Evolutionary conservation across 331 rosid genomes (phyloP), one percentile per base, ranked within the genome.

Genomic region (Rhamnella rubrinervis): DNA sequence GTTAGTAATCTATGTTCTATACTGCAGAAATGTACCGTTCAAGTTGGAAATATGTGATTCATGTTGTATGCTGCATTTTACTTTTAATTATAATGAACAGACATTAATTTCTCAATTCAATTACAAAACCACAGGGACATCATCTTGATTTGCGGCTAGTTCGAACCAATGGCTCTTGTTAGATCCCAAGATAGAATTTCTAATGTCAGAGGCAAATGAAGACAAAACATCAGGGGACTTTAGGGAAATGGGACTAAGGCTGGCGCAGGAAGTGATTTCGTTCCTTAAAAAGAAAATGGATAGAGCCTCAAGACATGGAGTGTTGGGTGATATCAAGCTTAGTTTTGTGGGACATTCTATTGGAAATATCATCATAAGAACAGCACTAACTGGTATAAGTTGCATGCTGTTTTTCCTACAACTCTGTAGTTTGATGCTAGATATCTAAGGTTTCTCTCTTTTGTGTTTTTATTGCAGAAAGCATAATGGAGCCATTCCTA

Each of bases 281-380:
- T 93, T 93, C 70, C 65, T 93, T 56, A 93, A 91, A 79, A 85
- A 57, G 73, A 91, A 79, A 84, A 85, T 93, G 89, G 96, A 88
- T 74, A 93, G 81, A 79, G 87, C 76, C 63, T 84, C 96, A 70
- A 82, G 81, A 80, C 81, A 72, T 62, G 92, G 91, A 64, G 59
- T 57, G 60, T 63, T 93, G 74, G 81, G 66, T 64, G 98, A 93
- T 80, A 82, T 93, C 73, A 85, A 81, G 77, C 75, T 93, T 72
- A 91, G 96, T 85, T 93, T 91, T 87, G 98, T 91, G 57, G 98
- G 98, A 75, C 98, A 93, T 78, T 93, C 98, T 66, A 93, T 93
- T 68, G 98, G 98, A 56, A 93, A 93, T 73, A 84, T 93, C 75
- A 93, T 93, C 72, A 81, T 93, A 76, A 84, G 97, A 79, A 75